Conservation (phyloP, 805 yeast species). For the Wickerhamomyces kurtzmanii region DNA sequence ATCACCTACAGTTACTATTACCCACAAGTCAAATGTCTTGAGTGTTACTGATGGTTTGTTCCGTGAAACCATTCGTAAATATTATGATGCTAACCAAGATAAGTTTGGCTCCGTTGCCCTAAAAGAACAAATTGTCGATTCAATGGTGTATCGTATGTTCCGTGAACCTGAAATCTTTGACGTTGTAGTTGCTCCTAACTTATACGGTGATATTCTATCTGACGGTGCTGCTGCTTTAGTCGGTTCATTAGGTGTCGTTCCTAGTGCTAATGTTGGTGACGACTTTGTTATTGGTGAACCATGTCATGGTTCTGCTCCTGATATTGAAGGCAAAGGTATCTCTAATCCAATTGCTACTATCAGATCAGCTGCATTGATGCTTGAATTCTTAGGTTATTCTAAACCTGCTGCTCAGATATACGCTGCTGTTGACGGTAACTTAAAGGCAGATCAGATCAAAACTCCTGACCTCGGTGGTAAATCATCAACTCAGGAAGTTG, state of each 20-base stretch:
- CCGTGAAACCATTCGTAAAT: constrained; percentile 63
- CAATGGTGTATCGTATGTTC: constrained; percentile 98
- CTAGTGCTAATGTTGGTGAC: constrained; percentile 97
- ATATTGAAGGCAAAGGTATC: constrained; percentile 90
- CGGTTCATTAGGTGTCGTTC: constrained; percentile 96
- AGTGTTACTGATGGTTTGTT: constrained; percentile 91
- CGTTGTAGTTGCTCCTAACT: constrained; percentile 96
- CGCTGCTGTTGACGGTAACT: constrained; percentile 89
- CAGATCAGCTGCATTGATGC: constrained; percentile 94
- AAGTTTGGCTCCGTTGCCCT: constrained; percentile 52
- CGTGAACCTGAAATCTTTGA: constrained; percentile 97
- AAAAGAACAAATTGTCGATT: constrained; percentile 96
- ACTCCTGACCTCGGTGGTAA: constrained; percentile 96
- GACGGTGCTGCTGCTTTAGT: constrained; percentile 98
- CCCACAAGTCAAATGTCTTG: constrained; percentile 94
- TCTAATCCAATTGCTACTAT: constrained; percentile 97
- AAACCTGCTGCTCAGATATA: constrained; percentile 88
- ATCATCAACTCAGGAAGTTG: constrained; percentile 78
- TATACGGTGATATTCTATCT: constrained; percentile 93
- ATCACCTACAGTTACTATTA: constrained; percentile 71
- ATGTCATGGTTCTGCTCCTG: constrained; percentile 99
- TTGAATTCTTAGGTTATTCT: constrained; percentile 90
- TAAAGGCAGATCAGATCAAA: constrained; percentile 60
- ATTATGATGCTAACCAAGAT: constrained; percentile 40
- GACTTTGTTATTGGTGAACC: constrained; percentile 97